These are phyloP conservation scores for Tolypocladium inflatum DNA, from an alignment of 2,329 filamentous ascomycete species.

Conservation along the genomic window DNA sequence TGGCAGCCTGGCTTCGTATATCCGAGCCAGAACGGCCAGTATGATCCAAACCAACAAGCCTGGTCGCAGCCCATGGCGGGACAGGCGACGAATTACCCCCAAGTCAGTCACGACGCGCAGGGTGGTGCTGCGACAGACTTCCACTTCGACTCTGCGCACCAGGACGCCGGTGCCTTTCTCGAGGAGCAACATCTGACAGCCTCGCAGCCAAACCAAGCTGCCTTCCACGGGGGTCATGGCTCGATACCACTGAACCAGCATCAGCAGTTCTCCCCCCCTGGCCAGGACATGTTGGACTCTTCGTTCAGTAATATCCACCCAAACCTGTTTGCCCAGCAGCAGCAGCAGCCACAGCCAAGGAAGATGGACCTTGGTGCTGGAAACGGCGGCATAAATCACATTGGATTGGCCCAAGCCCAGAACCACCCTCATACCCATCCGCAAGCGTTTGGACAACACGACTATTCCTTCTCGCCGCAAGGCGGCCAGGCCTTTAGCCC, in stretches of 20 bases:
- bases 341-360: constrained; percentile 1
- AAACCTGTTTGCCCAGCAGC: constrained; percentile 26
- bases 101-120: constrained; percentile 16
- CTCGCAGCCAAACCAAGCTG: constrained; percentile 15
- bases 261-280: constrained; percentile 23
- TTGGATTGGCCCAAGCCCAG: constrained; percentile 18
- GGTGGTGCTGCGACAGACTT: constrained; percentile 22
- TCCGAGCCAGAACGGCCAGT: constrained; percentile 23
- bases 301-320: constrained; percentile 26
- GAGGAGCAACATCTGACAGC: constrained; percentile 15
- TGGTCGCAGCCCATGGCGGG: constrained; percentile 27
- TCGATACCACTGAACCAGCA: constrained; percentile 16
- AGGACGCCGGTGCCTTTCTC: constrained; percentile 23
- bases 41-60: constrained; percentile 24
- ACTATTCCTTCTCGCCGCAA: constrained; percentile 23
- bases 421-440: constrained; percentile 18
- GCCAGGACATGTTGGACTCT: constrained; percentile 26
- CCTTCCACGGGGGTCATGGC: constrained; percentile 21
- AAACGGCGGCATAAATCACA: constrained; percentile 12
- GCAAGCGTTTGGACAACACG: constrained; percentile 22
- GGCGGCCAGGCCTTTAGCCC: constrained; percentile 21
- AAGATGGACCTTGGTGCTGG: constrained; percentile 18
- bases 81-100: constrained; percentile 21
- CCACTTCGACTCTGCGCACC: constrained; percentile 20
- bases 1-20: constrained; percentile 26